Conservation (phyloP, 2,329 filamentous ascomycete species). For the Arthrobotrys musiformis region DNA sequence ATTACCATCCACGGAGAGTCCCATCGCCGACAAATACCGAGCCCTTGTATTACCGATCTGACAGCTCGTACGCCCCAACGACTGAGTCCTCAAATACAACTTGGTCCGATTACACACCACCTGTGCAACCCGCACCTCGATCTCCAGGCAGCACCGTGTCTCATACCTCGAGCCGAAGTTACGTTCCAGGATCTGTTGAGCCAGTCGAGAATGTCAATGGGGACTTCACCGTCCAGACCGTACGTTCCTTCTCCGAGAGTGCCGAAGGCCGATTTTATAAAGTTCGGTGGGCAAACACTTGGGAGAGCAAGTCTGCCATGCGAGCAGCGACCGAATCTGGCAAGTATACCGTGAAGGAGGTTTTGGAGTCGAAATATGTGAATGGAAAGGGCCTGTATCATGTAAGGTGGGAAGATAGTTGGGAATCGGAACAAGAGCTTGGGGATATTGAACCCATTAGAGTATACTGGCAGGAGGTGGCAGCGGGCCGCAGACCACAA, state of each 20-base stretch:
- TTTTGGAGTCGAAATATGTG: constrained; percentile 42
- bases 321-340: constrained; percentile 40
- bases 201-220: constrained; percentile 46
- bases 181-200: constrained; percentile 3
- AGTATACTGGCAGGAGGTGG: constrained; percentile 36
- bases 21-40: constrained; percentile 16
- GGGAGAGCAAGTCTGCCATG: constrained; percentile 53
- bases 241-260: constrained; percentile 41
- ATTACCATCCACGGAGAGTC: constrained; percentile 30
- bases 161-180: constrained; percentile 45
- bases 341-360: constrained; percentile 52
- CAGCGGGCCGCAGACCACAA: constrained; percentile 23
- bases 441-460: constrained; percentile 42
- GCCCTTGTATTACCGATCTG: constrained; percentile 12
- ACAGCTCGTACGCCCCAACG: constrained; percentile 27
- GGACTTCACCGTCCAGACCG: constrained; percentile 38
- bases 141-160: constrained; percentile 47
- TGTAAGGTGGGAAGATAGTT: constrained; percentile 48
- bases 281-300: constrained; percentile 51
- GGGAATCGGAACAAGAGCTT: constrained; percentile 46
- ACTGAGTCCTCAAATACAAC: constrained; percentile 31
- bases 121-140: constrained; percentile 21
- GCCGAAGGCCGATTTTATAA: constrained; percentile 49
- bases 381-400: constrained; percentile 50
- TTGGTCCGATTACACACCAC: constrained; percentile 41